These are phyloP conservation scores for Rhizoclosmatium sp. DNA, from an alignment of 192 early-diverging fungal species.

Conservation along the genomic window DNA sequence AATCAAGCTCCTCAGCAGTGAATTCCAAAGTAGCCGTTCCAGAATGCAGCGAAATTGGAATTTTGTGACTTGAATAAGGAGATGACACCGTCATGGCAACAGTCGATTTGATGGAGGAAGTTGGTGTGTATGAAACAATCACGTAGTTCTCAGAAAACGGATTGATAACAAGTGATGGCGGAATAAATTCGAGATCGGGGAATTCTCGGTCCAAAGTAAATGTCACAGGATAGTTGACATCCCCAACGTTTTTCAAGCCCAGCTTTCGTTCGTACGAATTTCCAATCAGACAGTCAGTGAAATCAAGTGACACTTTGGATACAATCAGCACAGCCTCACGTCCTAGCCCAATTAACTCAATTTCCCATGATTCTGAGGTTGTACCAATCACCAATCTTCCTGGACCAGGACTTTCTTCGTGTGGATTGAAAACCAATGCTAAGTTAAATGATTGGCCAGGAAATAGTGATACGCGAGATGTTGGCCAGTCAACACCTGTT, in stretches of 20 bases:
- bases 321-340: slow-evolving; percentile 72
- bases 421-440: slow-evolving; percentile 69
- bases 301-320: slow-evolving; percentile 64
- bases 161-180: slow-evolving; percentile 60
- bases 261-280: slow-evolving; percentile 72
- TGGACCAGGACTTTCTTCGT: slow-evolving; percentile 64
- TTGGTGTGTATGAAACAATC: slow-evolving; percentile 60
- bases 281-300: slow-evolving; percentile 70
- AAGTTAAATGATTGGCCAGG: slow-evolving; percentile 65
- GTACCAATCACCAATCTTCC: slow-evolving; percentile 65
- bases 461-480: slow-evolving; percentile 57
- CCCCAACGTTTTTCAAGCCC: slow-evolving; percentile 70
- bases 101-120: slow-evolving; percentile 54
- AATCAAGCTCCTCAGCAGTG: slow-evolving; percentile 54
- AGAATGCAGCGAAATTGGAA: slow-evolving; percentile 65
- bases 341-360: slow-evolving; percentile 67
- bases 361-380: slow-evolving; percentile 60
- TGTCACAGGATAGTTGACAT: slow-evolving; percentile 72
- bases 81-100: slow-evolving; percentile 62
- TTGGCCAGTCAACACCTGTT: slow-evolving; percentile 52
- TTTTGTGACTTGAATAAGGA: slow-evolving; percentile 64
- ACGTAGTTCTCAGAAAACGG: slow-evolving; percentile 65
- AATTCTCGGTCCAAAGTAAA: slow-evolving; percentile 64
- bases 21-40: slow-evolving; percentile 64
- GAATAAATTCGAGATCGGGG: slow-evolving; percentile 60